Conservation (phyloP, 192 early-diverging fungal species). For the Irineochytrium annulatum region DNA sequence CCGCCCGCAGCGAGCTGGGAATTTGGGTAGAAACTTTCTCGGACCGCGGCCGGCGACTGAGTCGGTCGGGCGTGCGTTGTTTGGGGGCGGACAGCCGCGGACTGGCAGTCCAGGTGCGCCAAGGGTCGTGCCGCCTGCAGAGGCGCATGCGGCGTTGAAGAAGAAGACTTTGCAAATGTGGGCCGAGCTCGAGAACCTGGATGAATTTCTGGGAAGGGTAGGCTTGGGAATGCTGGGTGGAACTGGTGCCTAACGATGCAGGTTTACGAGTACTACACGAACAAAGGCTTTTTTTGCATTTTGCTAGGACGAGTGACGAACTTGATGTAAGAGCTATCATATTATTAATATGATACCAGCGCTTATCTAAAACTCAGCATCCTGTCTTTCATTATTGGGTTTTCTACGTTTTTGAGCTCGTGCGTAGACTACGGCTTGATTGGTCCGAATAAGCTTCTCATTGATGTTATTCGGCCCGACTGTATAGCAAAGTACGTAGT, state of each 20-base stretch:
- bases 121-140: not conserved
- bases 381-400: constrained; percentile 80
- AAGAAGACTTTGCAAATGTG: constrained; percentile 57
- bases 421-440: constrained; percentile 88
- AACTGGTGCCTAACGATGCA: constrained; percentile 2
- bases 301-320: constrained; percentile 72
- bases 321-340: constrained; percentile 59
- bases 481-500: constrained; percentile 61
- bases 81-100: not conserved
- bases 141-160: constrained; percentile 1
- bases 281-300: constrained; percentile 84
- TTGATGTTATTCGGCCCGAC: constrained; percentile 72
- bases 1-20: not conserved
- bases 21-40: not conserved
- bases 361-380: constrained; percentile 46
- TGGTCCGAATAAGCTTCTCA: constrained; percentile 61
- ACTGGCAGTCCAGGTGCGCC: not conserved
- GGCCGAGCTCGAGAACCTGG: constrained; percentile 84
- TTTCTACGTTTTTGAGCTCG: constrained; percentile 83
- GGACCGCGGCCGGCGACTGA: not conserved
- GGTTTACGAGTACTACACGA: constrained; percentile 84
- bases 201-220: constrained; percentile 60
- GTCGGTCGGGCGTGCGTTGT: not conserved
- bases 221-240: not conserved
- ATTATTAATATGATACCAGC: not conserved